Evolutionary conservation across 140 eudicot genomes (phyloP).

Genomic region (Erigeron philadelphicus): DNA sequence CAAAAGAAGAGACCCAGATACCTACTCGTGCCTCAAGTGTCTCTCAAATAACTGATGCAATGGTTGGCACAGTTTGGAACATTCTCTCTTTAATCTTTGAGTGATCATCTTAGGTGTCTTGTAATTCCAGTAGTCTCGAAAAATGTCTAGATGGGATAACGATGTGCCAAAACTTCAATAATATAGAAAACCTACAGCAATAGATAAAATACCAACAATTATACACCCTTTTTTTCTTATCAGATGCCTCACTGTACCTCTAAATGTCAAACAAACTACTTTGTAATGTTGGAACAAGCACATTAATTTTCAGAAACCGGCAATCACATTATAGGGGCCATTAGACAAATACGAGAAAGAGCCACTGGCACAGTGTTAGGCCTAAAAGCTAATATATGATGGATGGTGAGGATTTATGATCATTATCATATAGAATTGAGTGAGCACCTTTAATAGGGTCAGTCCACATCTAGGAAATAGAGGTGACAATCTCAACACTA

Average conservation of each 20-base stretch:
- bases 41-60: constrained; percentile 11
- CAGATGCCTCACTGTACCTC: too few species aligned
- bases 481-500: not conserved
- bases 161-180: constrained; percentile 26
- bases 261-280: too few species aligned
- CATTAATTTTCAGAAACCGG: too few species aligned
- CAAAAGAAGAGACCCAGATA: constrained; percentile 18
- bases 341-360: too few species aligned
- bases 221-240: too few species aligned
- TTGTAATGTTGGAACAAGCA: not conserved
- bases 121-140: not conserved
- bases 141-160: not conserved
- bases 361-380: too few species aligned
- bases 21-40: not conserved
- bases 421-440: not conserved
- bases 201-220: too few species aligned
- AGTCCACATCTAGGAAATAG: not conserved
- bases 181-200: constrained; percentile 1
- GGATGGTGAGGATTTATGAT: not conserved
- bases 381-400: too few species aligned
- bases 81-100: constrained; percentile 9
- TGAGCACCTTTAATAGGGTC: not conserved
- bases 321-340: too few species aligned
- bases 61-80: not conserved
- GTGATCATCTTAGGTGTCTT: constrained; percentile 1